These are phyloP conservation scores for Sugiyamaella marilandica DNA, from an alignment of 805 yeast species.

Conservation along the genomic window DNA sequence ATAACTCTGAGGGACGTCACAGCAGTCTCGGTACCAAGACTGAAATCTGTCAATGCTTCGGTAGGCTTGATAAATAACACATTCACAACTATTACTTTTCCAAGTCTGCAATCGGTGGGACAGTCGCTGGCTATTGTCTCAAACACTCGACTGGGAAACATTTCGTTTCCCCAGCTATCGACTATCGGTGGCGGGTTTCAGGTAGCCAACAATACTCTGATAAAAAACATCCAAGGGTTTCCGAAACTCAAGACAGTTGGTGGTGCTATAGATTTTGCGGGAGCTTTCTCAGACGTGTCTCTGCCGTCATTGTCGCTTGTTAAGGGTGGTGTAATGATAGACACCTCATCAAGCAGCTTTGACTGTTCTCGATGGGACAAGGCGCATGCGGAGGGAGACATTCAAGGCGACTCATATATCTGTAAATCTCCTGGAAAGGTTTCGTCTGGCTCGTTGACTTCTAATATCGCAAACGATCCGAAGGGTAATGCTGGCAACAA, in stretches of 20 bases:
- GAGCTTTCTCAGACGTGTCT: constrained; percentile 76
- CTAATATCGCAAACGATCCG: not conserved
- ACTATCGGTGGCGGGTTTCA: constrained; percentile 90
- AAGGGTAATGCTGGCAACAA: not conserved
- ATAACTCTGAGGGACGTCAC: constrained; percentile 77
- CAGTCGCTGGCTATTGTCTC: constrained; percentile 71
- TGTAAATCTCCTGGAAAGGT: constrained; percentile 32
- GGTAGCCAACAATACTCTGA: constrained; percentile 76
- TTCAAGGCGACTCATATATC: constrained; percentile 81
- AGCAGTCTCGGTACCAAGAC: constrained; percentile 62
- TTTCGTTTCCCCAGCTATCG: constrained; percentile 66
- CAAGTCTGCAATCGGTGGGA: constrained; percentile 61
- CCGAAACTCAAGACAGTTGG: constrained; percentile 65
- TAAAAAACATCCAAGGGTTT: constrained; percentile 66
- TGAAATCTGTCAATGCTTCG: constrained; percentile 73
- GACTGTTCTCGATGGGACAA: constrained; percentile 73
- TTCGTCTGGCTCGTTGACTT: not conserved
- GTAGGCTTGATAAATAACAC: constrained; percentile 74
- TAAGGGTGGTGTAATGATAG: constrained; percentile 86
- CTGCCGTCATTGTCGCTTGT: constrained; percentile 71
- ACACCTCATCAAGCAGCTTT: constrained; percentile 64
- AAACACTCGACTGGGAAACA: constrained; percentile 65
- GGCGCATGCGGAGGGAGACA: constrained; percentile 70
- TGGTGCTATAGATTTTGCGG: constrained; percentile 82
- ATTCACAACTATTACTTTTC: constrained; percentile 36